Conservation (phyloP, 179 eudicot genomes). For the Corrigiola litoralis region DNA sequence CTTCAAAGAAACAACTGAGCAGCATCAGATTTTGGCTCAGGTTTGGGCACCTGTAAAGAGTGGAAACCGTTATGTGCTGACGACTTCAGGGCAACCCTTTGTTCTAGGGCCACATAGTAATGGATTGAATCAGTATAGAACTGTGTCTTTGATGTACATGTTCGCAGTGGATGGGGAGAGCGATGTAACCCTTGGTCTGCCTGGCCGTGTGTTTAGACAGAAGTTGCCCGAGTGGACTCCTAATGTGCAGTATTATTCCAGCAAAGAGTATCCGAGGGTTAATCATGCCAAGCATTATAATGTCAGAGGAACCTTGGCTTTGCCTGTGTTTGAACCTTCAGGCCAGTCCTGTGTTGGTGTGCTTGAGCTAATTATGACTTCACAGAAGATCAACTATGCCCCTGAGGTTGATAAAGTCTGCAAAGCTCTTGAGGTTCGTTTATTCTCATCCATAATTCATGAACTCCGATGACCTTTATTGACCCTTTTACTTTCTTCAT, state of each 20-base stretch:
- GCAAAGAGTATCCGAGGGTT: constrained; percentile 64
- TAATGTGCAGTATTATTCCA: constrained; percentile 74
- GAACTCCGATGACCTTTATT: no score
- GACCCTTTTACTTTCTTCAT: no score
- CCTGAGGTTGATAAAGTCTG: constrained; percentile 86
- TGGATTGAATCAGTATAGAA: constrained; percentile 84
- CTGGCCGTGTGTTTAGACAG: constrained; percentile 85
- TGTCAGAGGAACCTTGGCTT: constrained; percentile 68
- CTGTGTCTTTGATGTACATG: constrained; percentile 71
- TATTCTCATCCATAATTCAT: background rate
- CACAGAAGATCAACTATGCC: constrained; percentile 72
- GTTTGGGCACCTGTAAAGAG: constrained; percentile 88
- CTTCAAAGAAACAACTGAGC: constrained; percentile 76
- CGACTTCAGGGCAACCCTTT: constrained; percentile 96
- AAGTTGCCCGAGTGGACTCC: constrained; percentile 97
- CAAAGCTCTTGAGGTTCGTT: constrained; percentile 81
- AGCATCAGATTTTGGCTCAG: constrained; percentile 80
- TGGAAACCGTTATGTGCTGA: constrained; percentile 61
- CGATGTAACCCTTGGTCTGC: constrained; percentile 71
- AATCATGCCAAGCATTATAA: constrained; percentile 62
- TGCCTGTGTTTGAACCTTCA: constrained; percentile 75
- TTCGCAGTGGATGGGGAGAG: constrained; percentile 68
- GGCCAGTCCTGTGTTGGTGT: constrained; percentile 78
- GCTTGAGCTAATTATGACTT: constrained; percentile 78
- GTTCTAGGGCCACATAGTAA: constrained; percentile 67